A percentile compares a stretch with the other conserved stretches of the same genome.
These are phyloP conservation scores for Metschnikowia picachoensis DNA, from an alignment of 805 yeast genomes.

Conservation along the genomic window DNA sequence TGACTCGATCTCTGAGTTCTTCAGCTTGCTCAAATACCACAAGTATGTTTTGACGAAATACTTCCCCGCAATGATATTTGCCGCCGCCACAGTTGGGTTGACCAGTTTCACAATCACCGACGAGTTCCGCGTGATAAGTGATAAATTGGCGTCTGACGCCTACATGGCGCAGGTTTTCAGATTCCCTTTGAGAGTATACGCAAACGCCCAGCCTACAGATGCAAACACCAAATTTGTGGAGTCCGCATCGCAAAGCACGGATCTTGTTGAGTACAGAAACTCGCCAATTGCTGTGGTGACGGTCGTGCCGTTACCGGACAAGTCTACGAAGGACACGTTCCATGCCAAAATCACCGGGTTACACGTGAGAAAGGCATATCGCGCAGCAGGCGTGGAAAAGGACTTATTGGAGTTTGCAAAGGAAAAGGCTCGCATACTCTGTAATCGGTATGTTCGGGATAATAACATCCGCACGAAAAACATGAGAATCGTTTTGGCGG, in stretches of 20 bases:
- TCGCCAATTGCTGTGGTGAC: slow-evolving; percentile 66
- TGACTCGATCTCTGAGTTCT: slow-evolving; percentile 29
- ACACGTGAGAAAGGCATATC: slow-evolving; percentile 66
- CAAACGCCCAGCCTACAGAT: slow-evolving; percentile 25
- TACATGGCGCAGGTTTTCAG: slow-evolving; percentile 43
- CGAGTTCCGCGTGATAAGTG: slow-evolving; percentile 39
- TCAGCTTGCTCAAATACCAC: slow-evolving; percentile 19
- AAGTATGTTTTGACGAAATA: slow-evolving; percentile 23
- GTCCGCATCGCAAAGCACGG: slow-evolving; percentile 44
- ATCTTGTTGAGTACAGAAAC: slow-evolving; percentile 58
- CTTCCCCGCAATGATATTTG: slow-evolving; percentile 38
- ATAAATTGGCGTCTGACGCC: slow-evolving; percentile 22
- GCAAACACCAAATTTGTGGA: slow-evolving; percentile 25
- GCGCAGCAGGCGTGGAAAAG: slow-evolving; percentile 57
- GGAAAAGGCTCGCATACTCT: slow-evolving; percentile 41
- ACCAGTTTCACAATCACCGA: slow-evolving; percentile 42
- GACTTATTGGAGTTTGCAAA: slow-evolving; percentile 63
- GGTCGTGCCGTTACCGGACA: slow-evolving; percentile 37
- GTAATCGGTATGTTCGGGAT: slow-evolving; percentile 24
- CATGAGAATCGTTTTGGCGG: slow-evolving; percentile 34
- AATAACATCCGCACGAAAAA: slow-evolving; percentile 22
- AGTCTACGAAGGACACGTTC: slow-evolving; percentile 37
- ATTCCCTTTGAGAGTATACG: slow-evolving; percentile 46
- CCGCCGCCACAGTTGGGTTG: slow-evolving; percentile 37
- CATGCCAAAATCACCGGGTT: slow-evolving; percentile 53